Evolutionary conservation across 768 basidiomycete species (phyloP).

Genomic region (Tephrocybe rancida): DNA sequence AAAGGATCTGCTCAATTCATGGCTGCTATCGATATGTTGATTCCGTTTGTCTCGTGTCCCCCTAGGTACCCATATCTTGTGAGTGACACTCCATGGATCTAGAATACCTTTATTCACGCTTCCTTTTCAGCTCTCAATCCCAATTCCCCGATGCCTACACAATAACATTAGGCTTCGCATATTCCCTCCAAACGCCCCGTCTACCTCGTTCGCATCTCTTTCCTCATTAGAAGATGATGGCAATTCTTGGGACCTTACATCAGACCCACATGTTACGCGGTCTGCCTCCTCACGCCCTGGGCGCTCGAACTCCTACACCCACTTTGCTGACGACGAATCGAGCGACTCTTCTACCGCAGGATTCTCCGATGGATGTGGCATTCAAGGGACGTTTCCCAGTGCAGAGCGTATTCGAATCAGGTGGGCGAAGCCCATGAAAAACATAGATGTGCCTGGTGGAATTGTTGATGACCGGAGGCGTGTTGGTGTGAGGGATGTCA

Average conservation of each 20-base stretch:
- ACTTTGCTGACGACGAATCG: constrained; percentile 83
- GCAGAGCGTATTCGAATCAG: constrained; percentile 75
- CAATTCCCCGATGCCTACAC: constrained; percentile 75
- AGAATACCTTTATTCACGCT: constrained; percentile 3
- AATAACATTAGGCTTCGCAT: constrained; percentile 77
- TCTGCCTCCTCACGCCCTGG: constrained; percentile 45
- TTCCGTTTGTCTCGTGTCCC: constrained; percentile 68
- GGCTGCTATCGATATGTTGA: constrained; percentile 79
- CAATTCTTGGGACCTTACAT: constrained; percentile 72
- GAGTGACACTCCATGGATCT: constrained; percentile 19
- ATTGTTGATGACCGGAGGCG: constrained; percentile 57
- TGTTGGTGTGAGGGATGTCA: constrained; percentile 70
- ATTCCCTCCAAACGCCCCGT: constrained; percentile 58
- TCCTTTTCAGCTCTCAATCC: constrained; percentile 64
- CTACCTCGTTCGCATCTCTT: constrained; percentile 69
- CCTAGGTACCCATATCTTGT: constrained; percentile 79
- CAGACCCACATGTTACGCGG: constrained; percentile 76
- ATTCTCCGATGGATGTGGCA: constrained; percentile 60
- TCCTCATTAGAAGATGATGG: constrained; percentile 76
- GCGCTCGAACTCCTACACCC: constrained; percentile 61
- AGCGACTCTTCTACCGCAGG: constrained; percentile 66
- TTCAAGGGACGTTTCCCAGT: constrained; percentile 81
- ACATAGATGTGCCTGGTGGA: constrained; percentile 42
- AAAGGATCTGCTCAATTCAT: constrained; percentile 70
- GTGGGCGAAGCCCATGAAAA: constrained; percentile 71